These are phyloP conservation scores for Capsella rubella DNA, from an alignment of 441 rosid genomes.

Conservation along the genomic window DNA sequence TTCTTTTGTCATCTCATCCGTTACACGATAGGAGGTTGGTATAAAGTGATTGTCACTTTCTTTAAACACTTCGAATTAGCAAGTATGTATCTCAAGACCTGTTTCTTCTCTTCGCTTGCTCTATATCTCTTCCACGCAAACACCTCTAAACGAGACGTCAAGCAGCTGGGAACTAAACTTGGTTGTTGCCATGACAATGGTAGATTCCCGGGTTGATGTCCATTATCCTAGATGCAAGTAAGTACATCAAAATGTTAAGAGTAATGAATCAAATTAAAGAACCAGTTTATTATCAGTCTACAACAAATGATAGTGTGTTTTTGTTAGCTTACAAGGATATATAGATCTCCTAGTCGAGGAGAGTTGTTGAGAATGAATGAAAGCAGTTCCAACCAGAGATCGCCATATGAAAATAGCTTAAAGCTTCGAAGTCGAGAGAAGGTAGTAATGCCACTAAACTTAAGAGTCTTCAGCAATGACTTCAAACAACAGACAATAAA, in stretches of 20 bases:
- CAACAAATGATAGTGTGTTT: not conserved
- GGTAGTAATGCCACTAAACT: no score
- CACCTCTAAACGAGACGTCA: not conserved
- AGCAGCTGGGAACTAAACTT: constrained; percentile 1
- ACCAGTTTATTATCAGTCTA: not conserved
- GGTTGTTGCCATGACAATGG: constrained; percentile 3
- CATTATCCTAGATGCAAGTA: not conserved
- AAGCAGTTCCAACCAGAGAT: no score
- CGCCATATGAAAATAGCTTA: no score
- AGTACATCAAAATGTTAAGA: not conserved
- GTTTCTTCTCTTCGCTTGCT: not conserved
- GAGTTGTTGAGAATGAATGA: no score
- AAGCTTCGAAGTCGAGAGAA: no score
- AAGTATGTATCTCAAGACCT: constrained; percentile 3
- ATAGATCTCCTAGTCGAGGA: no score
- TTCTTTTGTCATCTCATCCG: not conserved
- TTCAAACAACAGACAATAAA: not conserved
- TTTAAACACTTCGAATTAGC: constrained; percentile 9
- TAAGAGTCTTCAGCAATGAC: no score
- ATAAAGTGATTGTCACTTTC: not conserved
- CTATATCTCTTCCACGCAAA: not conserved
- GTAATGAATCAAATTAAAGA: not conserved
- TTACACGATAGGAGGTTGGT: not conserved
- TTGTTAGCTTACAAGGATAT: not conserved
- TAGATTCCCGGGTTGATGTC: not conserved